Percentiles rank a stretch among this genome's conserved stretches.
Conservation (phyloP, 192 early-diverging fungal species). For the Coemansia sp. region DNA sequence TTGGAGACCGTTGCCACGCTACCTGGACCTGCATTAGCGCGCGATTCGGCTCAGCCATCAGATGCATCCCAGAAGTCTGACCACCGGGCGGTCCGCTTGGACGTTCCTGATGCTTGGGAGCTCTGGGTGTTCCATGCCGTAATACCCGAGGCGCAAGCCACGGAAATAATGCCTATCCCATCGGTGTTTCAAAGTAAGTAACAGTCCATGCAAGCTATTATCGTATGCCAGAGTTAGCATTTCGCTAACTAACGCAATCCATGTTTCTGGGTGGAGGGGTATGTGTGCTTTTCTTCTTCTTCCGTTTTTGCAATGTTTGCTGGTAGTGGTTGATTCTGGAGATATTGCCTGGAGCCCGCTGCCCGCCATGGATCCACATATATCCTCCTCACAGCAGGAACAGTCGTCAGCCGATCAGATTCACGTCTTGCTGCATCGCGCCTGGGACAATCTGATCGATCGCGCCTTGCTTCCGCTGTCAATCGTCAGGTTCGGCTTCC, state of each 20-base stretch:
- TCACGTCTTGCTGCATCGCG: slow-evolving; percentile 23
- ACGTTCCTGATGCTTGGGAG: slow-evolving; percentile 30
- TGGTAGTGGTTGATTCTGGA: slow-evolving; percentile 25
- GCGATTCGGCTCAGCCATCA: background rate
- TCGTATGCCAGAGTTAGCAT: background rate
- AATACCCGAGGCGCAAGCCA: slow-evolving; percentile 5
- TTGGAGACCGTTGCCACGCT: background rate
- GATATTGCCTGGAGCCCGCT: slow-evolving; percentile 31
- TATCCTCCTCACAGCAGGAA: background rate
- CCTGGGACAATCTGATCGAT: slow-evolving; percentile 48
- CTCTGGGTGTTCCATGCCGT: slow-evolving; percentile 43
- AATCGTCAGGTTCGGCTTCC: slow-evolving; percentile 49
- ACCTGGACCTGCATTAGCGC: background rate
- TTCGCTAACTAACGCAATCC: background rate
- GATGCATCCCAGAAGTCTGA: background rate
- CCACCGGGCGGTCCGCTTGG: background rate
- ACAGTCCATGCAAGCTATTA: too few relatives aligned
- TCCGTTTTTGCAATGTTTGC: too few relatives aligned
- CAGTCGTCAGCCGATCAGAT: background rate
- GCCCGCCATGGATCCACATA: background rate
- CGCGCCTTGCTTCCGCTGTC: slow-evolving; percentile 42
- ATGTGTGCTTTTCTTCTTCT: too few relatives aligned
- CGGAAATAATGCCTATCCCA: slow-evolving; percentile 17
- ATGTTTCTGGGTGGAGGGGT: too few relatives aligned
- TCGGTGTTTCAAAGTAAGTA: slow-evolving; percentile 32